phyloP scores from a whole-genome alignment of 495 filamentous ascomycete genomes.

The Baudoinia panamericana region DNA sequence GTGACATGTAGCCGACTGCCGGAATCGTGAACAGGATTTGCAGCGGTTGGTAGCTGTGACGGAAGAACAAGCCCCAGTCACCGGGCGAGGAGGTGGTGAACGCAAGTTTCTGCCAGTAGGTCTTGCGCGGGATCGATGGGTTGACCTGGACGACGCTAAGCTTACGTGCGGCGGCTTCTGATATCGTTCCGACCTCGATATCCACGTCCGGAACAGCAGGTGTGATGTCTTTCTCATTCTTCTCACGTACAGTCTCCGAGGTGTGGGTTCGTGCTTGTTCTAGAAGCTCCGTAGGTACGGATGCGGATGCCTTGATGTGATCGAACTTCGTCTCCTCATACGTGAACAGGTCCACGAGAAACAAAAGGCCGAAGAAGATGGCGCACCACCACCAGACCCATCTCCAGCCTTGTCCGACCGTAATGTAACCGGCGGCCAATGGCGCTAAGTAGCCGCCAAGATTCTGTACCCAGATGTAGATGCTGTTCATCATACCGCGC shows the following conservation, averaged over 20 bases:
- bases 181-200: background rate
- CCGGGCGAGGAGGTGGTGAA: slow-evolving; percentile 7
- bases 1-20: slow-evolving; percentile 8
- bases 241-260: background rate
- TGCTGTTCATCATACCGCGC: slow-evolving; percentile 31
- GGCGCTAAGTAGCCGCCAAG: slow-evolving; percentile 31
- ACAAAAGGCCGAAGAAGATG: slow-evolving; percentile 33
- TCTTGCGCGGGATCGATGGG: slow-evolving; percentile 7
- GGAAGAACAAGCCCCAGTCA: slow-evolving; percentile 9
- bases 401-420: slow-evolving; percentile 34
- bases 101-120: slow-evolving; percentile 10
- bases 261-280: too few species aligned
- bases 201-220: background rate
- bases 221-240: background rate
- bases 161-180: slow-evolving; percentile 1
- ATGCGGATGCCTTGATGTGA: too few species aligned
- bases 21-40: slow-evolving; percentile 12
- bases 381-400: slow-evolving; percentile 38
- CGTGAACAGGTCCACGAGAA: slow-evolving; percentile 30
- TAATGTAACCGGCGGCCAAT: slow-evolving; percentile 36
- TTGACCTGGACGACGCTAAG: slow-evolving; percentile 13
- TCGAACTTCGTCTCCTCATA: slow-evolving; percentile 37
- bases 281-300: too few species aligned
- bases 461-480: slow-evolving; percentile 29
- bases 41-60: slow-evolving; percentile 14